phyloP scores from a whole-genome alignment of 2,329 filamentous ascomycete genomes.

The Chalaropsis ovoidea region DNA sequence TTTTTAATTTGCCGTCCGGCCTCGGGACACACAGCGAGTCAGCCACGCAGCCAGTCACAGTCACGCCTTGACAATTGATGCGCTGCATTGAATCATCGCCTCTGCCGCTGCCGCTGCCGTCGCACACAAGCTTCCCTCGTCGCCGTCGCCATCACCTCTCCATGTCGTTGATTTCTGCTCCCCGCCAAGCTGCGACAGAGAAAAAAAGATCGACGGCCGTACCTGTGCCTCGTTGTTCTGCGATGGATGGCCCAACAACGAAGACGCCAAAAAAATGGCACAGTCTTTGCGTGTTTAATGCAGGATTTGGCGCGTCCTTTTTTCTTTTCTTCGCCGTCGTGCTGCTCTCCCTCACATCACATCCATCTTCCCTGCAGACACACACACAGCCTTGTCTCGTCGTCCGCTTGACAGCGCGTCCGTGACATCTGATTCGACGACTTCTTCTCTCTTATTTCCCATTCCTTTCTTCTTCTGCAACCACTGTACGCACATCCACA shows the following conservation, averaged over 20 bases:
- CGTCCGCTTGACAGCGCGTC: constrained; percentile 11
- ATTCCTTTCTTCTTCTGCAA: constrained; percentile 11
- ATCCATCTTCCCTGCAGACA: constrained; percentile 7
- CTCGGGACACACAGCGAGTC: neutral
- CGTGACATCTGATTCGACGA: constrained; percentile 10
- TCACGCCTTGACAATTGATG: neutral
- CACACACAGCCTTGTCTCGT: neutral
- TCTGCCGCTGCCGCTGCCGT: neutral
- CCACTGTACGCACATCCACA: constrained; percentile 7
- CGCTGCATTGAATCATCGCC: neutral
- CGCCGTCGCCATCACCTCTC: neutral
- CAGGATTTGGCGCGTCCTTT: constrained; percentile 12
- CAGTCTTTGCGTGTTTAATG: neutral
- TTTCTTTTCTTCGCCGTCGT: neutral
- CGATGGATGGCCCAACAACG: neutral
- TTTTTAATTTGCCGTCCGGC: neutral
- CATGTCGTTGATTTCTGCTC: neutral
- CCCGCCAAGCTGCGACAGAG: neutral
- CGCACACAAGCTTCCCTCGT: neutral
- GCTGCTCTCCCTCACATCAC: neutral
- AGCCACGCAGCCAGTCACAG: too few relatives aligned
- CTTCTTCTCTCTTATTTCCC: constrained; percentile 1
- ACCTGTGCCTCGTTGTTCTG: neutral
- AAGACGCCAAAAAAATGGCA: neutral
- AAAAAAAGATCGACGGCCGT: neutral